Evolutionary conservation across 208 protist species (phyloP).

Genomic region (Crithidia acanthocephali): DNA sequence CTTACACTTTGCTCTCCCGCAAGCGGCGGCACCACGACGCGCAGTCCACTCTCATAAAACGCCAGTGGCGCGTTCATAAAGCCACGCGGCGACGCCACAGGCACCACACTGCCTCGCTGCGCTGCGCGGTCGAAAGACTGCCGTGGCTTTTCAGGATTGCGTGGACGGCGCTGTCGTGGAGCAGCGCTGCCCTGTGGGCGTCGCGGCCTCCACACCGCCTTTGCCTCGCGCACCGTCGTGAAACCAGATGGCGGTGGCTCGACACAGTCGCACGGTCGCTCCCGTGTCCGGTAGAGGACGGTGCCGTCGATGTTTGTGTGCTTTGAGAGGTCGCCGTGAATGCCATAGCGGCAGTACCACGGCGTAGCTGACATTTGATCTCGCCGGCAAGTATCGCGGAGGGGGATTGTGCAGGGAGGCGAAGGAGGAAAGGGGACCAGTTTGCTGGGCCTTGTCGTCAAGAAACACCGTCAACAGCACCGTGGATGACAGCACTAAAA

Average conservation of each 20-base stretch:
- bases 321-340: conserved; percentile 42
- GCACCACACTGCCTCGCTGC: too few relatives aligned
- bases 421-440: too few relatives aligned
- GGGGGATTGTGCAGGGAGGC: not conserved
- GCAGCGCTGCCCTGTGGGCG: not conserved
- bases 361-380: conserved; percentile 26
- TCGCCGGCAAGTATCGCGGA: not conserved
- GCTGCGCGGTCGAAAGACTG: not conserved
- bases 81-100: too few relatives aligned
- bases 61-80: not conserved
- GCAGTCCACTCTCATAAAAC: conserved; percentile 6
- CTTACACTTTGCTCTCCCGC: not conserved
- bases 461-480: too few relatives aligned
- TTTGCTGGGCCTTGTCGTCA: too few relatives aligned
- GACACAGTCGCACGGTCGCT: conserved; percentile 45
- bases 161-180: not conserved
- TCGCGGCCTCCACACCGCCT: not conserved
- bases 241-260: not conserved
- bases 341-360: conserved; percentile 50
- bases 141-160: not conserved
- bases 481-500: too few relatives aligned
- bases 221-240: not conserved
- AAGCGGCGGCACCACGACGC: conserved; percentile 12
- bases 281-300: conserved; percentile 39
- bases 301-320: conserved; percentile 50